Evolutionary conservation across 345 rosid species (phyloP), one percentile per base, ranked within the genome.

Genomic region (Noccaea bulbosa): DNA sequence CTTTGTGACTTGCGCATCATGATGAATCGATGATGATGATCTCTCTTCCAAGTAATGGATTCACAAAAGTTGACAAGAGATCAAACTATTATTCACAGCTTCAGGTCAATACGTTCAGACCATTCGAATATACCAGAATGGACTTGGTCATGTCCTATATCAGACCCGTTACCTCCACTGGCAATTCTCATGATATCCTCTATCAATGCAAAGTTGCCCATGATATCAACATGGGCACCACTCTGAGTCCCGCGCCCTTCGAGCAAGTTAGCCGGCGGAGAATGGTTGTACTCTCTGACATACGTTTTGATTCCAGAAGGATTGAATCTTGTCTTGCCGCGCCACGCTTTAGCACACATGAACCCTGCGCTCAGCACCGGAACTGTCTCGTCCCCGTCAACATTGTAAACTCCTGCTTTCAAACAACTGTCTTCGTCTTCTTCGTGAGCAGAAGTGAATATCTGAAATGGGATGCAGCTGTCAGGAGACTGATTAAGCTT

Each of bases 301-400:
- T 85, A 85, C 8, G 95, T 91, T 56, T 65, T 80, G 64, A 85
- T 86, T 49, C 97, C 96, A 0, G 92, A 87, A 62, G 99, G 99
- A 80, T 94, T 94, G 60, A 88, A 94, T 79, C 89, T 81, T 47
- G 98, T 91, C 82, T 85, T 89, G 64, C 99, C 98, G 0, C 96
- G 89, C 98, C 99, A 94, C 4, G 83, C 99, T 84, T 86, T 94
- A 17, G 97, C 98, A 62, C 89, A 85, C 99, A 94, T 94, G 75
- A 73, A 94, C 46, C 97, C 98, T 6, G 98, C 75, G 75, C 99
- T 94, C 70, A 91, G 75, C 33, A 84, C 90, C 2, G 97, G 97
- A 39, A 94, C 99, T 2, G 97, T 91, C 75, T 87, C 98, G 69
- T 94, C 99, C 16, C 99, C 98, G 30, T 94, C 93, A 22, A 82